Evolutionary conservation across 495 filamentous ascomycete species (phyloP).

Genomic region (Neurospora africana): DNA sequence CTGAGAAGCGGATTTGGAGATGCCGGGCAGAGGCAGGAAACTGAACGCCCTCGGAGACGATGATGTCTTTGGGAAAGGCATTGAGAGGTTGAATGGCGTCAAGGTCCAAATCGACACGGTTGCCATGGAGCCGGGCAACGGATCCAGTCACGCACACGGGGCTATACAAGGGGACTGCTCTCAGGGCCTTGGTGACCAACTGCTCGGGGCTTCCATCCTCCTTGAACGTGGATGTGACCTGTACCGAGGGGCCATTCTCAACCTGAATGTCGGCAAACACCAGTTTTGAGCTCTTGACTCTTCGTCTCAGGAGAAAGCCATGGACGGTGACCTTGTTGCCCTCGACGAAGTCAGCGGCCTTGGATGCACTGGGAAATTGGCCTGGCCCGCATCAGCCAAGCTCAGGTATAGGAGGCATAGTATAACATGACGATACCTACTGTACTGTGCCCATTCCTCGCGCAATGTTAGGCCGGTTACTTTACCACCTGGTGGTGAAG

Average conservation of each 20-base stretch:
- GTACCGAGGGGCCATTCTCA: conserved; percentile 17
- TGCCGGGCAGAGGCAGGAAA: conserved; percentile 69
- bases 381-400: conserved; percentile 26
- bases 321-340: conserved; percentile 51
- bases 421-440: conserved; percentile 7
- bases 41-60: conserved; percentile 57
- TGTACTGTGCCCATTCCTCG: conserved; percentile 20
- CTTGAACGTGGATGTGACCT: conserved; percentile 26
- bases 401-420: neutral
- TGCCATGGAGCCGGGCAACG: conserved; percentile 10
- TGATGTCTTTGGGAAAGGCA: conserved; percentile 62
- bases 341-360: conserved; percentile 19
- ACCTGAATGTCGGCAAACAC: conserved; percentile 55
- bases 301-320: conserved; percentile 58
- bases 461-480: conserved; percentile 5
- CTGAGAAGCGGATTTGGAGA: conserved; percentile 69
- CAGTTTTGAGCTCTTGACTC: conserved; percentile 53
- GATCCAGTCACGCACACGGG: conserved; percentile 30
- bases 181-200: conserved; percentile 18
- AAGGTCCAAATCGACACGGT: conserved; percentile 30
- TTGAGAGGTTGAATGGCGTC: conserved; percentile 60
- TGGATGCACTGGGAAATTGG: conserved; percentile 39
- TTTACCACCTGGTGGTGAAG: neutral
- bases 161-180: conserved; percentile 24
- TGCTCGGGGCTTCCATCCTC: conserved; percentile 13